Evolutionary conservation across 768 basidiomycete species (phyloP).

Genomic region (Gymnopilus dilepis): DNA sequence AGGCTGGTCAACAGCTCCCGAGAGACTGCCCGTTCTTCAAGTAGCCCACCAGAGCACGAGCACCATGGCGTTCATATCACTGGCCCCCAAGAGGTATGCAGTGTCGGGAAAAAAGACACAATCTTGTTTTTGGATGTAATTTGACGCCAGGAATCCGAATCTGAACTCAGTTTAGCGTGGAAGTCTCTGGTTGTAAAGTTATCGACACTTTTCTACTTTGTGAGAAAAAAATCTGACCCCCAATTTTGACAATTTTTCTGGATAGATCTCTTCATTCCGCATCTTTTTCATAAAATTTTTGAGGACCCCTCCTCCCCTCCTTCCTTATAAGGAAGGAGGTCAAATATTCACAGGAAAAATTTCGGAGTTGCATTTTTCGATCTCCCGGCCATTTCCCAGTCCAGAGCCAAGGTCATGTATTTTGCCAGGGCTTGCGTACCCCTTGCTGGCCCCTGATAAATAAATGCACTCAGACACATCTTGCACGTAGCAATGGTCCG

Average conservation of each 20-base stretch:
- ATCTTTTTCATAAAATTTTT: too few relatives aligned
- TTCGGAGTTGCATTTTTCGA: slow-evolving; percentile 8
- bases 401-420: not conserved
- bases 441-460: too few relatives aligned
- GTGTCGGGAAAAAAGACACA: not conserved
- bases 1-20: too few relatives aligned
- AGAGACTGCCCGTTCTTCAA: too few relatives aligned
- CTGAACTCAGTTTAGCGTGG: not conserved
- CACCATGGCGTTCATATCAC: too few relatives aligned
- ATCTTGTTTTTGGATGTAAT: not conserved
- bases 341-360: not conserved
- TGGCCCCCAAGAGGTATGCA: slow-evolving; percentile 4
- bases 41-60: too few relatives aligned
- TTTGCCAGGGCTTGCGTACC: not conserved
- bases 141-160: not conserved
- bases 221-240: too few relatives aligned
- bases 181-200: not conserved
- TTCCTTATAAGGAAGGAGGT: not conserved
- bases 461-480: too few relatives aligned
- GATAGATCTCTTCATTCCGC: too few relatives aligned
- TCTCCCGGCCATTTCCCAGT: slow-evolving; percentile 1
- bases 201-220: slow-evolving; percentile 1
- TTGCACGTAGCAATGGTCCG: too few relatives aligned
- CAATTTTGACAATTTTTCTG: too few relatives aligned
- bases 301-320: not conserved